phyloP scores from a whole-genome alignment of 106 monocot genomes.

The Cymbidium sinense region DNA sequence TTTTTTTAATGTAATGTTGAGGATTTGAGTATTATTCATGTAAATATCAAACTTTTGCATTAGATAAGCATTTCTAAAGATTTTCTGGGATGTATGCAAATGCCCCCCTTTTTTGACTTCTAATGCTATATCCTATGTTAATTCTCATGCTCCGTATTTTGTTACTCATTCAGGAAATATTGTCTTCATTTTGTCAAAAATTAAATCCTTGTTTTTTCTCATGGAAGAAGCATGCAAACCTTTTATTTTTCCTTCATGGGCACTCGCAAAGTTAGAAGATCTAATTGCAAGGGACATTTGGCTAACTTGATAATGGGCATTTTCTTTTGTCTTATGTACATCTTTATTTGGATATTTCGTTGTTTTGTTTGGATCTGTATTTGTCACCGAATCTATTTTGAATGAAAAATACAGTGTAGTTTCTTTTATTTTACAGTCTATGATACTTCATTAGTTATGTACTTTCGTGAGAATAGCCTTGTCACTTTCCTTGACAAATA shows the following conservation, averaged over 20 bases:
- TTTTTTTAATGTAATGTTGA: too few species aligned
- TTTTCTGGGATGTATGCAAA: too few species aligned
- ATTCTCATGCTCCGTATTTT: neutral
- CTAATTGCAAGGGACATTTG: neutral
- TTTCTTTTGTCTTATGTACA: too few species aligned
- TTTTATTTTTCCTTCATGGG: neutral
- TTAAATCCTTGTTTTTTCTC: neutral
- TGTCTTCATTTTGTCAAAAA: neutral
- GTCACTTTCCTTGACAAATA: neutral
- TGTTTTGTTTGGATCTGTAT: neutral
- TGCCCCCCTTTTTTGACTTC: too few species aligned
- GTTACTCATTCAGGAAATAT: neutral
- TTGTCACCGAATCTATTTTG: neutral
- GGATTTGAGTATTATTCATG: too few species aligned
- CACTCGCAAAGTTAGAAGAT: neutral
- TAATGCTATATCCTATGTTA: neutral
- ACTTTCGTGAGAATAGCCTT: neutral
- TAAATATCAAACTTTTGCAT: too few species aligned
- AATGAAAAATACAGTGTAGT: neutral
- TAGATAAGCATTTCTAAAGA: too few species aligned
- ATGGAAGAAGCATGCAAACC: neutral
- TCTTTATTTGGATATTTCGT: neutral
- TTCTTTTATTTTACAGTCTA: neutral
- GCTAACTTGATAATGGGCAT: neutral
- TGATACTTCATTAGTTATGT: neutral